phyloP scores from a whole-genome alignment of 2,329 filamentous ascomycete genomes.

The Berkeleyomyces rouxiae region DNA sequence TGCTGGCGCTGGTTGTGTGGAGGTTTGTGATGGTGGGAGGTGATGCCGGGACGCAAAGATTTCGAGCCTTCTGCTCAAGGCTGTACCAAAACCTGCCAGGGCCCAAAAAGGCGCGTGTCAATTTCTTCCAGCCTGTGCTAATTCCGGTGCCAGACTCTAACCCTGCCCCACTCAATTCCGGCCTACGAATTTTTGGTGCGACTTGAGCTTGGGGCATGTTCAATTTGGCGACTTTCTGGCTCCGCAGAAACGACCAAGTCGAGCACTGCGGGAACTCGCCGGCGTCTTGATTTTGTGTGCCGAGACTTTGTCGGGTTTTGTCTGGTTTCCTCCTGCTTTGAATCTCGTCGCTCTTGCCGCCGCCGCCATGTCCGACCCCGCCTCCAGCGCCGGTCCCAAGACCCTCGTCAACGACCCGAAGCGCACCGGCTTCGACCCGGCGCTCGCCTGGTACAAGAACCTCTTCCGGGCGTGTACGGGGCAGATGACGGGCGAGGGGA shows the following conservation, averaged over 20 bases:
- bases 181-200: neutral
- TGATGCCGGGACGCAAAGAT: neutral
- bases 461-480: slow-evolving; percentile 72
- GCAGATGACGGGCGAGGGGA: slow-evolving; percentile 49
- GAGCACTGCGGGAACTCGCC: neutral
- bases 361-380: slow-evolving; percentile 1
- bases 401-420: slow-evolving; percentile 40
- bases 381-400: slow-evolving; percentile 14
- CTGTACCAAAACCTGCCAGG: neutral
- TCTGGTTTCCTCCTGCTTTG: neutral
- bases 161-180: neutral
- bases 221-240: neutral
- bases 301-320: neutral
- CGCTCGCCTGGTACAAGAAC: slow-evolving; percentile 55
- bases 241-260: neutral
- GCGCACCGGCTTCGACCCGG: slow-evolving; percentile 46
- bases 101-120: neutral
- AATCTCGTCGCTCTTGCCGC: neutral
- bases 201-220: neutral
- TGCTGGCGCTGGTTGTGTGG: neutral
- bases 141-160: neutral
- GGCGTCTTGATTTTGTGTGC: neutral
- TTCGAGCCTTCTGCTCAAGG: neutral
- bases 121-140: neutral
- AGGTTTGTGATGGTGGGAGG: neutral